Evolutionary conservation across 192 early-diverging fungal species (phyloP), one percentile per base, ranked within the genome.

Genomic region (Borealophlyctis nickersoniae): DNA sequence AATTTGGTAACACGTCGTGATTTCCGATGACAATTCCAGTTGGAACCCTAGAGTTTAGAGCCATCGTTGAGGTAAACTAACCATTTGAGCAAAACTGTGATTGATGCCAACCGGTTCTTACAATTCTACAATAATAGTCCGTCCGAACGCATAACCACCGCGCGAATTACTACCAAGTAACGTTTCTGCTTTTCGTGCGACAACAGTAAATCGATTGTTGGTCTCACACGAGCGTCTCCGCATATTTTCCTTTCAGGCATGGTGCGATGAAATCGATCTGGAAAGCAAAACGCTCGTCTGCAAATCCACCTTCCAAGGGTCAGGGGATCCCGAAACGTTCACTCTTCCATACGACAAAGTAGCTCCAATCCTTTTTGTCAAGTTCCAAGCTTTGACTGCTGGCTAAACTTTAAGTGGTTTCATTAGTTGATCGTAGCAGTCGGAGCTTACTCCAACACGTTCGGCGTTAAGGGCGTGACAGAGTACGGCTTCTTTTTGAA

Each of bases 401-500:
- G n/a, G n/a, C 19, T 55, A 13, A 9, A 13, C 53, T 55, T 27
- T n/a, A n/a, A n/a, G n/a, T n/a, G n/a, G n/a, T n/a, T n/a, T 34
- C 19, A 0, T 27, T 61, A 58, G 53, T 70, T 95, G 26, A 87
- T 95, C 26, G 87, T 95, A 22, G 81, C 88, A 23, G 89, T 89
- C 16, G 93, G 93, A n/a, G 88, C 88, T 26, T 84, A 87, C 35
- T 81, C 85, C 31, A 93, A 94, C 71, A 95, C 91, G 1, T 94
- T 93, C 76, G 86, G 84, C 31, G 93, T 90, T 24, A 87, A 87
- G 0, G 93, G 93, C 4, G 93, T 94, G 11, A 83, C 85, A 33
- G 84, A 95, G 65, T 71, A 95, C 66, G 91, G 88, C 1, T 86
- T 87, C 57, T 93, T 93, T 62, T 75, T 95, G 32, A 94, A 93